A percentile compares a stretch with the other conserved stretches of the same genome.
These are phyloP conservation scores for Xylariomycetidae sp. DNA, from an alignment of 2,329 filamentous ascomycete species.

Conservation along the genomic window DNA sequence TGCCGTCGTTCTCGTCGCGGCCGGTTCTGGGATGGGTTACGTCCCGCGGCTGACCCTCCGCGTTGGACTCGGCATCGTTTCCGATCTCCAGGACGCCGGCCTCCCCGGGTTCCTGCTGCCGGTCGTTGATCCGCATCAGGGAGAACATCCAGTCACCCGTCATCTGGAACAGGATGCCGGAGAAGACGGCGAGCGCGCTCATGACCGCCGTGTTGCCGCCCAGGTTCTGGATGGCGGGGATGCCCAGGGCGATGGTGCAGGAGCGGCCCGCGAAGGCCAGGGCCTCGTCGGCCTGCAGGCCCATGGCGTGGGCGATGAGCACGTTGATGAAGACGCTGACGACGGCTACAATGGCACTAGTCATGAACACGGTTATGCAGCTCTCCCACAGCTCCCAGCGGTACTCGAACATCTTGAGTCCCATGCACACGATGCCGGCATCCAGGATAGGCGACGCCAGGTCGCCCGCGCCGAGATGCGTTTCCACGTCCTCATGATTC, in stretches of 20 bases:
- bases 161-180: slow-evolving; percentile 28
- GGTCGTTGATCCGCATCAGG: slow-evolving; percentile 20
- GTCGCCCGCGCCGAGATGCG: slow-evolving; percentile 26
- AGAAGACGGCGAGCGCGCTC: slow-evolving; percentile 26
- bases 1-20: slow-evolving; percentile 7
- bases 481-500: slow-evolving; percentile 7
- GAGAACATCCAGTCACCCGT: slow-evolving; percentile 22
- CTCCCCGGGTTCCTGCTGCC: background rate
- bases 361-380: slow-evolving; percentile 20
- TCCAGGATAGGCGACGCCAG: slow-evolving; percentile 23
- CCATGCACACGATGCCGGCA: slow-evolving; percentile 27
- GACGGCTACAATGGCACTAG: slow-evolving; percentile 19
- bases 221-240: slow-evolving; percentile 22
- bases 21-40: background rate
- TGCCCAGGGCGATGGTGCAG: slow-evolving; percentile 27
- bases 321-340: slow-evolving; percentile 25
- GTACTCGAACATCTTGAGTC: slow-evolving; percentile 31
- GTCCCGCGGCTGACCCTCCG: slow-evolving; percentile 1
- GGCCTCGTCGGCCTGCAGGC: slow-evolving; percentile 21
- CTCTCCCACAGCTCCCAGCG: slow-evolving; percentile 25
- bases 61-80: background rate
- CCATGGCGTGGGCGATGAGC: slow-evolving; percentile 18
- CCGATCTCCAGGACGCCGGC: background rate
- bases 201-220: slow-evolving; percentile 25
- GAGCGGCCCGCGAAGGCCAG: slow-evolving; percentile 26